phyloP scores from a whole-genome alignment of 2,329 filamentous ascomycete genomes.

The Mycocentrospora acerina region DNA sequence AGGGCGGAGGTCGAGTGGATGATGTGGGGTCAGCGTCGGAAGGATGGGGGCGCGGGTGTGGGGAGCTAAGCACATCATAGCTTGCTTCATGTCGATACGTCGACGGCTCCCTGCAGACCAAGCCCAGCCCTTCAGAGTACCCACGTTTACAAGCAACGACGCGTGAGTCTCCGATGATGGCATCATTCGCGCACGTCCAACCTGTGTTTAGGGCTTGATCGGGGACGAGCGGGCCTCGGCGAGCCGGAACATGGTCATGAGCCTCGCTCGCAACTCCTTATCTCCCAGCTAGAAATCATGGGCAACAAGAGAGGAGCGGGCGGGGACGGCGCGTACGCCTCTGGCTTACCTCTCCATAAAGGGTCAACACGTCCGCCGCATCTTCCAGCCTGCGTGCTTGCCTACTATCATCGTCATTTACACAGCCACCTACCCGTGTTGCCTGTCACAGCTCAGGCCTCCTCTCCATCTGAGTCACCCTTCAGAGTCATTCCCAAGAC shows the following conservation, averaged over 20 bases:
- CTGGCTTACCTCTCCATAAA: constrained; percentile 25
- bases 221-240: constrained; percentile 32
- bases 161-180: constrained; percentile 37
- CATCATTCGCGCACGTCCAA: constrained; percentile 30
- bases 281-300: constrained; percentile 21
- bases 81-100: constrained; percentile 5
- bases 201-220: constrained; percentile 17
- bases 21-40: constrained; percentile 22
- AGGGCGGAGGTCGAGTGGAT: constrained; percentile 17
- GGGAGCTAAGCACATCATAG: constrained; percentile 7
- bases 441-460: constrained; percentile 13
- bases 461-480: constrained; percentile 33
- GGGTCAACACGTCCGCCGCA: constrained; percentile 24
- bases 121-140: constrained; percentile 32
- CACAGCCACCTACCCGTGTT: constrained; percentile 31
- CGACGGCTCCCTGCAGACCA: constrained; percentile 15
- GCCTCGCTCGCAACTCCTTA: constrained; percentile 29
- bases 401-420: constrained; percentile 16
- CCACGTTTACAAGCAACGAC: constrained; percentile 36
- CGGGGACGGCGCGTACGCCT: constrained; percentile 28
- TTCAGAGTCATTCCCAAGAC: constrained; percentile 38
- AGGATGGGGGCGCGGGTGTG: constrained; percentile 14
- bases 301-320: constrained; percentile 15
- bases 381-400: constrained; percentile 16
- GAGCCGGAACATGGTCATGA: constrained; percentile 30